Conservation (phyloP, 306 rosid species). For the Gastrolobium bilobum region DNA sequence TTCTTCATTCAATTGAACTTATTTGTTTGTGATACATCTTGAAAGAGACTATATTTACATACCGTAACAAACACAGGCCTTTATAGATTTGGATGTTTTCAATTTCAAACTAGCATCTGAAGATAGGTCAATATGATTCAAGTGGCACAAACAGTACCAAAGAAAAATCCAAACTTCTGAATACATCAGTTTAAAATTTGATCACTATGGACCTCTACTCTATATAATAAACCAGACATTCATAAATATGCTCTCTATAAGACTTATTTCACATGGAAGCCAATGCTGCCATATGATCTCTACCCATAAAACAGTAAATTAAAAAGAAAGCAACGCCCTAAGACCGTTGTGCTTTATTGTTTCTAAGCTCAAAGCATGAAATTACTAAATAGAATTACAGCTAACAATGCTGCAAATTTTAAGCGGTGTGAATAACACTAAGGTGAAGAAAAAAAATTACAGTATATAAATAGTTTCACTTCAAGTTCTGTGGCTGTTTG, state of each 20-base stretch:
- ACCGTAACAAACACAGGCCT: background rate
- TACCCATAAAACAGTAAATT: slow-evolving; percentile 22
- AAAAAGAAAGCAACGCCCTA: slow-evolving; percentile 42
- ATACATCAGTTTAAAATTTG: slow-evolving; percentile 29
- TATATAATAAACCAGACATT: slow-evolving; percentile 27
- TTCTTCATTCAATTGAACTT: background rate
- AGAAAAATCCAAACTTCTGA: slow-evolving; percentile 13
- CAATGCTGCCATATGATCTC: slow-evolving; percentile 37
- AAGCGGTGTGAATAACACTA: slow-evolving; percentile 31
- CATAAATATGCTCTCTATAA: slow-evolving; percentile 39
- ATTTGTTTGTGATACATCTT: background rate
- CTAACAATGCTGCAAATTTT: slow-evolving; percentile 53
- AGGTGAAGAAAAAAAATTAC: slow-evolving; percentile 13
- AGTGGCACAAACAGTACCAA: slow-evolving; percentile 28
- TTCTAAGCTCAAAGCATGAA: slow-evolving; percentile 52
- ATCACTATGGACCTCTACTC: slow-evolving; percentile 42
- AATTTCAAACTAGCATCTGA: background rate
- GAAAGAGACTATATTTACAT: background rate
- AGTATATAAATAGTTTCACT: slow-evolving; percentile 37
- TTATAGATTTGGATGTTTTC: background rate
- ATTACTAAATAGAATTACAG: slow-evolving; percentile 44
- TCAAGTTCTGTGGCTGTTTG: slow-evolving; percentile 19
- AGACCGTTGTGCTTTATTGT: slow-evolving; percentile 45
- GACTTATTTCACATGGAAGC: slow-evolving; percentile 31
- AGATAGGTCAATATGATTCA: background rate